Evolutionary conservation across 2,329 filamentous ascomycete genomes (phyloP).

Genomic region (Drechslerella dactyloides): DNA sequence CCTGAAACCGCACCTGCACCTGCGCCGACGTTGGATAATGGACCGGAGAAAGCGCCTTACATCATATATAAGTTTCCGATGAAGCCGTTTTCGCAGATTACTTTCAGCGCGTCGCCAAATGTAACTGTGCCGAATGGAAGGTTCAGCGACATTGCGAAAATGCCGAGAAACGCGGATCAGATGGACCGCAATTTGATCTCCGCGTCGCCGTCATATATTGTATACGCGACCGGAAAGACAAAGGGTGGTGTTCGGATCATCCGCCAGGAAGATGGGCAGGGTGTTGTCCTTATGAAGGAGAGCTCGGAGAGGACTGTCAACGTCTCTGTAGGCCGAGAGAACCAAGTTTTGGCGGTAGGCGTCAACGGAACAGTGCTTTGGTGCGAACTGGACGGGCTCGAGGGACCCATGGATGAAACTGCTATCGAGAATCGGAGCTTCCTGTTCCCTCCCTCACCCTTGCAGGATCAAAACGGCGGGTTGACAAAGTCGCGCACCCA

Average conservation of each 20-base stretch:
- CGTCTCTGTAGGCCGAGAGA: constrained; percentile 68
- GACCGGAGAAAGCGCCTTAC: constrained; percentile 68
- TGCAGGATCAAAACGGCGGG: constrained; percentile 88
- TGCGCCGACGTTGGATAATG: constrained; percentile 55
- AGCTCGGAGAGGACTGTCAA: constrained; percentile 95
- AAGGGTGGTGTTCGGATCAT: constrained; percentile 86
- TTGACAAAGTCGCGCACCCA: constrained; percentile 95
- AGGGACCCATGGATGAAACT: constrained; percentile 68
- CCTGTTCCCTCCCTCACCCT: constrained; percentile 82
- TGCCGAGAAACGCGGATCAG: constrained; percentile 98
- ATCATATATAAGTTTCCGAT: constrained; percentile 95
- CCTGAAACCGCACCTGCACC: constrained; percentile 31
- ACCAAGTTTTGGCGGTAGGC: constrained; percentile 88
- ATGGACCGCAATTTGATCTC: constrained; percentile 91
- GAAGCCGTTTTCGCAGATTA: constrained; percentile 92
- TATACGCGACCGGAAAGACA: constrained; percentile 91
- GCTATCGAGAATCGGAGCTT: constrained; percentile 85
- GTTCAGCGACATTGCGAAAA: constrained; percentile 87
- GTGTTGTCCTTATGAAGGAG: constrained; percentile 89
- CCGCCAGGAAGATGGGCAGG: constrained; percentile 87
- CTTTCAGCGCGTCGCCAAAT: constrained; percentile 66
- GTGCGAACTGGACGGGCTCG: constrained; percentile 61
- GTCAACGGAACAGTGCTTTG: constrained; percentile 98
- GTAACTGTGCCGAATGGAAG: constrained; percentile 72
- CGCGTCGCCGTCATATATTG: constrained; percentile 87